Percentiles rank a stretch among this genome's conserved stretches.
Evolutionary conservation across 352 stramenopile genomes (phyloP).

Genomic region (Globisporangium spiculum): DNA sequence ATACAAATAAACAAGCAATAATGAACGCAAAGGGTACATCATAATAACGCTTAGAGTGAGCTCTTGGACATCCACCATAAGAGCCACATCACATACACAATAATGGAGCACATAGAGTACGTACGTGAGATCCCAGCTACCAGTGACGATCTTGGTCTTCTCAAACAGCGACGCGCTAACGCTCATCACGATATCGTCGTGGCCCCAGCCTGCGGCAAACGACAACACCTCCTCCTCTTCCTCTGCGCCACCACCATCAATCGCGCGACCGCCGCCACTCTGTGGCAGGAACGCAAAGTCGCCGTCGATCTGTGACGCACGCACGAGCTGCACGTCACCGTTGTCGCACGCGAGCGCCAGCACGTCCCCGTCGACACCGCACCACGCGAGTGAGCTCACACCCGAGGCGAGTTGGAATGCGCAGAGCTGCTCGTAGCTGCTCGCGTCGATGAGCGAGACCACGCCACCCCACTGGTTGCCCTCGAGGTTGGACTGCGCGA

Average conservation of each 20-base stretch:
- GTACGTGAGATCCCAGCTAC: slow-evolving; percentile 75
- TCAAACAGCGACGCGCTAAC: slow-evolving; percentile 43
- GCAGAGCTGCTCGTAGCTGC: slow-evolving; percentile 39
- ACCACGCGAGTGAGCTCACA: slow-evolving; percentile 56
- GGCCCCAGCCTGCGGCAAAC: slow-evolving; percentile 26
- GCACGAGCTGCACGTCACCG: slow-evolving; percentile 57
- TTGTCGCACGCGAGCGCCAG: slow-evolving; percentile 70
- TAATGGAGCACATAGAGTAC: slow-evolving; percentile 3
- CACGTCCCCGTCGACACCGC: slow-evolving; percentile 39
- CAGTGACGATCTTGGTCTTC: slow-evolving; percentile 41
- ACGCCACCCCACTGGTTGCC: slow-evolving; percentile 74
- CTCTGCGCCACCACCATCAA: not conserved
- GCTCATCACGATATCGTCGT: slow-evolving; percentile 71
- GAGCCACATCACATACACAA: not conserved
- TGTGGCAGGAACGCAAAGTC: slow-evolving; percentile 38
- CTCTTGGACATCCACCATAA: not conserved
- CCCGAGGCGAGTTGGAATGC: slow-evolving; percentile 42
- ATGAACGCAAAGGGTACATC: not conserved
- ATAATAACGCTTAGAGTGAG: not conserved
- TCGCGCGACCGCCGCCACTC: not conserved
- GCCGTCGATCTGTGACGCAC: slow-evolving; percentile 31
- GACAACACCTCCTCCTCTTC: not conserved
- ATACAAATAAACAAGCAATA: not conserved
- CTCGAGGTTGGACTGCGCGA: slow-evolving; percentile 69
- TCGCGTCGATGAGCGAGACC: slow-evolving; percentile 48